Conservation (phyloP, 192 early-diverging fungal species). For the Coemansia asiatica region DNA sequence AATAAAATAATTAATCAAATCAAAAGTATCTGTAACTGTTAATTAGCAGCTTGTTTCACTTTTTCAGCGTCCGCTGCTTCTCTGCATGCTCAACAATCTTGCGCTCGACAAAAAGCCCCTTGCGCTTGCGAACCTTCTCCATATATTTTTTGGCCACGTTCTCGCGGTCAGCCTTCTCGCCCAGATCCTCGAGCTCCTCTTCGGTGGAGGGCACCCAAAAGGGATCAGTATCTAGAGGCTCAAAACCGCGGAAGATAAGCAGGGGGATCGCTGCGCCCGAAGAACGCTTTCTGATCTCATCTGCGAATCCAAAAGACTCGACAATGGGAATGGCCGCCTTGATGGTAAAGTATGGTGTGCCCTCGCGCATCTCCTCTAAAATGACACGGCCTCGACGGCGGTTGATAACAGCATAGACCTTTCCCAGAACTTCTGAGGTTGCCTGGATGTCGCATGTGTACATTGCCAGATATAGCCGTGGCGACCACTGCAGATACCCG, state of each 20-base stretch:
- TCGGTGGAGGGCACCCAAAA: conserved; percentile 99
- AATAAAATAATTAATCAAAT: no score
- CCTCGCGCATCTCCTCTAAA: conserved; percentile 96
- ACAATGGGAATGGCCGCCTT: conserved; percentile 86
- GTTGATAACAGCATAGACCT: conserved; percentile 92
- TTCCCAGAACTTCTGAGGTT: conserved; percentile 90
- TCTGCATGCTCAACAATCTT: conserved; percentile 87
- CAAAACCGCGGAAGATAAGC: conserved; percentile 93
- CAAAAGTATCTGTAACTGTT: no score
- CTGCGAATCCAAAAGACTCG: conserved; percentile 98
- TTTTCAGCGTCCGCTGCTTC: conserved; percentile 78
- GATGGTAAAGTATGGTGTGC: conserved; percentile 94
- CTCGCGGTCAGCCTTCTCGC: conserved; percentile 95
- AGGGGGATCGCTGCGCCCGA: conserved; percentile 95
- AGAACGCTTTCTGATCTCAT: conserved; percentile 94
- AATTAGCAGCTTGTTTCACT: conserved; percentile 11
- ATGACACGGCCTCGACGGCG: conserved; percentile 88
- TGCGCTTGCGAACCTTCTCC: conserved; percentile 91
- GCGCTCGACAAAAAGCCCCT: conserved; percentile 90
- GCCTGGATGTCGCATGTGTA: conserved; percentile 97
- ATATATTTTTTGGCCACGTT: conserved; percentile 96
- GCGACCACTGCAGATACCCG: conserved; percentile 91
- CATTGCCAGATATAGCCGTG: conserved; percentile 92
- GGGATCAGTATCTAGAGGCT: conserved; percentile 88
- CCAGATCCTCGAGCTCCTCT: conserved; percentile 96